Evolutionary conservation across 2,329 filamentous ascomycete species (phyloP), one percentile per base, ranked within the genome.

Genomic region (Aureobasidium sp.): DNA sequence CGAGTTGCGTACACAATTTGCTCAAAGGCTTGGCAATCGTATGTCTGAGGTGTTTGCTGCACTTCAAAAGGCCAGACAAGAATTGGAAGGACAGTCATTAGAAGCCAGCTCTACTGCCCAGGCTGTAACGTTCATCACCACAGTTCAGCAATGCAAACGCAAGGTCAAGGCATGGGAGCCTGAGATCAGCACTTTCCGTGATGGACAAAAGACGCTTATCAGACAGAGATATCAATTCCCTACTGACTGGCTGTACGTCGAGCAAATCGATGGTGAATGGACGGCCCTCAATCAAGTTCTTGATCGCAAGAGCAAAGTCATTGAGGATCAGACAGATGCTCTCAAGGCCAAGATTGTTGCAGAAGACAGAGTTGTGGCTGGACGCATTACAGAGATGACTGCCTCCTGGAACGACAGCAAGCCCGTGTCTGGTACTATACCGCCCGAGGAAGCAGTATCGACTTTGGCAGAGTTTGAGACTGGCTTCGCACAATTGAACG

Each of bases 261-360:
- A 97, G 69, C 94, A 97, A 72, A 90, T 99, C 60, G 92, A 97
- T 72, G 91, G 92, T 64, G 92, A 96, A 75, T 99, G 94, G 94
- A 87, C 90, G 64, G 88, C 92, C 2, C 81, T 99, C 61, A 94
- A 94, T 70, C 94, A 99, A 72, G 87, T 97, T 59, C 82, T 99
- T 39, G 86, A 87, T 60, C 88, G 94, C 70, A 97, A 97, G 79
- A 88, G 88, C 69, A 96, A 96, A 78, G 89, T 97, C 66, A 93
- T 99, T 29, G 87, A 95, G 69, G 95, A 99, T 67, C 95, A 99
- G 76, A 95, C 91, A 0, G 94, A 99, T 75, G 94, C 90, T 46
- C 81, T 99, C 66, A 88, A 92, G 53, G 92, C 94, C 39, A 99
- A 99, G 81, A 97, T 99, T 67, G 82, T 86, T 56, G 92, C 93